Base-by-base conservation (phyloP, 257 asterid genomes). In the Gentiana macrophylla region DNA sequence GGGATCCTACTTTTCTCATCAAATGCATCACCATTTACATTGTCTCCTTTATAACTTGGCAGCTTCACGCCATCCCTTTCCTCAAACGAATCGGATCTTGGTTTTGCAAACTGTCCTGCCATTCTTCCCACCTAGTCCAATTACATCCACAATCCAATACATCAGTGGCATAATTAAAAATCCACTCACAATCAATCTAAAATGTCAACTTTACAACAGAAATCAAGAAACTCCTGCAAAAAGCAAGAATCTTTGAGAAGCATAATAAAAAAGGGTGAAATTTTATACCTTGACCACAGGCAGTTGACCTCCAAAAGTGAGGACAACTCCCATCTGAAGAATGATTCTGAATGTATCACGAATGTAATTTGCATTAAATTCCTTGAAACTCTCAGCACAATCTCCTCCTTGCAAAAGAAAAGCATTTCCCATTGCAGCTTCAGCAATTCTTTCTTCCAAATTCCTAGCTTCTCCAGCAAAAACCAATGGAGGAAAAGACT, bases 81-180 rank as follows among this genome's bases (percentile, higher is more conserved):
- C 73, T 83, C 90, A 0, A 61, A 62, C 5, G 89, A 49, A 6
- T 83, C 87, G 4, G 93, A 83, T 60, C 95, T 77, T 43, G 89
- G 91, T 36, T 86, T 82, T 1, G 94, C 94, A 76, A 85, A 85
- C 75, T 82, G 94, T 3, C 94, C 94, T 2, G 94, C 94, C 91
- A 85, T 85, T 75, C 94, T 76, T 34, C 94, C 91, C 48, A 85
- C 94, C 92, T 85, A 34, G 12, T 32, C 46, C 6, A 36, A 52
- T 37, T 3, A 37, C 38, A 45, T 60, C 53, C 35, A 67, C 55
- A 59, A 62, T 45, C 64, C 45, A 54, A 45, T 9, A 2, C 52
- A 24, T 24, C 24, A 24, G 24, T 24, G 24, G 46, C 8, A 41
- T 4, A 41, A 41, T 4, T 41, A 41, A 4, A 24, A 24, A 24